These are phyloP conservation scores for Aspergillus viridinutans DNA, from an alignment of 2,329 filamentous ascomycete species.

Conservation along the genomic window DNA sequence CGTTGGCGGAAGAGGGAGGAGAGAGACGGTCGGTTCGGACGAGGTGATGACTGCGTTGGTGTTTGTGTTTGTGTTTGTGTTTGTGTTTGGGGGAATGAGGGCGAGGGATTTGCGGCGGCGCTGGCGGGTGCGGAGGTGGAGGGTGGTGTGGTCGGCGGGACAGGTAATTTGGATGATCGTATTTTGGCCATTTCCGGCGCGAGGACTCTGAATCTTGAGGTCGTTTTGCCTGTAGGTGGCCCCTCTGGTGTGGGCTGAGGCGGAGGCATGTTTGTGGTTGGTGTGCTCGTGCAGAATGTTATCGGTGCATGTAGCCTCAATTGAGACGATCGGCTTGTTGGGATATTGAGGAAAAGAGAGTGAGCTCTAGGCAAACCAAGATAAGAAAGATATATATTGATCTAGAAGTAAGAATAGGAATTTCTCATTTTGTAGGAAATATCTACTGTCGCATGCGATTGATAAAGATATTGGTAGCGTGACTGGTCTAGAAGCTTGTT, in stretches of 20 bases:
- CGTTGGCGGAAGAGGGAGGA: conserved; percentile 24
- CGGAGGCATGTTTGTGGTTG: conserved; percentile 5
- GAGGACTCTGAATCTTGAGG: conserved; percentile 17
- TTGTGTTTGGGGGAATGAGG: conserved; percentile 1
- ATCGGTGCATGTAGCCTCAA: neutral
- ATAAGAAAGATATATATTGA: neutral
- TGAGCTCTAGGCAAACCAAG: neutral
- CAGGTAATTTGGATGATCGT: conserved; percentile 1
- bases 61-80: conserved; percentile 2
- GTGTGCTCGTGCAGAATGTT: conserved; percentile 1
- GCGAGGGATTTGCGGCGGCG: neutral
- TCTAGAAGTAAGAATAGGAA: neutral
- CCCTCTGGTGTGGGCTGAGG: neutral
- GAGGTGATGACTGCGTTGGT: conserved; percentile 3
- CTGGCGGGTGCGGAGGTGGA: conserved; percentile 2
- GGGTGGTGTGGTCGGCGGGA: neutral
- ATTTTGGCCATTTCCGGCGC: conserved; percentile 16
- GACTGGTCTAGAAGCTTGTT: conserved; percentile 8
- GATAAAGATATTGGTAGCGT: neutral
- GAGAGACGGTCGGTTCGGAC: conserved; percentile 14
- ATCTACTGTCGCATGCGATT: neutral
- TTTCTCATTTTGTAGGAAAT: neutral
- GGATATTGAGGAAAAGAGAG: neutral
- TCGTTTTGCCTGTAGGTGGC: neutral
- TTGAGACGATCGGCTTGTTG: conserved; percentile 11